These are phyloP conservation scores for Myxozyma nipponensis DNA, from an alignment of 805 yeast genomes.

Conservation along the genomic window DNA sequence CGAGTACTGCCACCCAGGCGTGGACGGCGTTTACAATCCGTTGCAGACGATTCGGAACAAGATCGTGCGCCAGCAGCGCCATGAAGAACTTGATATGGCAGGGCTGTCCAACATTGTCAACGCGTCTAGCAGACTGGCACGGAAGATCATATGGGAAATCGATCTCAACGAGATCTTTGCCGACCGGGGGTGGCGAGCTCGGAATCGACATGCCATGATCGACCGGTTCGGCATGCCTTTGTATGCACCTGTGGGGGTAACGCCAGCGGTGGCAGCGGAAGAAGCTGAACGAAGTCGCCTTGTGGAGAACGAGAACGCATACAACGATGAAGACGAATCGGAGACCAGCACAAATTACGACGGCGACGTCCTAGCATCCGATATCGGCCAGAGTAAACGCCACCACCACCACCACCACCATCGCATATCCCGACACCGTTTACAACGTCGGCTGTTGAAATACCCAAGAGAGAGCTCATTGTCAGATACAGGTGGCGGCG, in stretches of 20 bases:
- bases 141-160: conserved; percentile 23
- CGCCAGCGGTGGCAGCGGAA: neutral
- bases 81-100: conserved; percentile 7
- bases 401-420: neutral
- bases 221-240: conserved; percentile 17
- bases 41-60: conserved; percentile 27
- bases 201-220: conserved; percentile 16
- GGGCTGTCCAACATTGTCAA: conserved; percentile 10
- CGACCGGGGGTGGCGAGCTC: conserved; percentile 27
- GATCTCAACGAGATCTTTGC: conserved; percentile 24
- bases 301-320: neutral
- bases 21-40: conserved; percentile 29
- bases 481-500: neutral
- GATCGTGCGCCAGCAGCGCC: conserved; percentile 7
- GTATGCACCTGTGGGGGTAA: conserved; percentile 4
- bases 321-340: too few relatives aligned
- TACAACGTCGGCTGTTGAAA: neutral
- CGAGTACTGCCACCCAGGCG: conserved; percentile 10
- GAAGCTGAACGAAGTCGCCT: neutral
- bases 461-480: too few relatives aligned
- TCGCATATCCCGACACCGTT: too few relatives aligned
- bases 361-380: too few relatives aligned
- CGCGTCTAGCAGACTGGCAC: conserved; percentile 17
- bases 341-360: too few relatives aligned
- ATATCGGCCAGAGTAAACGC: neutral